Evolutionary conservation across 2,329 filamentous ascomycete genomes (phyloP), one percentile per base, ranked within the genome.

Genomic region (Dothistroma pini): DNA sequence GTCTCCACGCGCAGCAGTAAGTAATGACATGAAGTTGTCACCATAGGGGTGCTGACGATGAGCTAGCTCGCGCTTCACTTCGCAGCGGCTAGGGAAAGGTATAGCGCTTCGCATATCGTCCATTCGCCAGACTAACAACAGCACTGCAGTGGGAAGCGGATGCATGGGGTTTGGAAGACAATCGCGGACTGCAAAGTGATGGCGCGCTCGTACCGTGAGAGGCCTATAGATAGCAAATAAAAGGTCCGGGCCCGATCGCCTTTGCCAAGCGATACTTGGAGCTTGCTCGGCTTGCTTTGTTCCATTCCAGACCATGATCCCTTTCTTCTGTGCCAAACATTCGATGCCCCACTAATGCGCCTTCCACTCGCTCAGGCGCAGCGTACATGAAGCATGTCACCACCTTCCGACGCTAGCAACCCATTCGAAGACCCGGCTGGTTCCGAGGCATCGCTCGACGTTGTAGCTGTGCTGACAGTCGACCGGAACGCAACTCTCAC

Each of bases 401-500:
- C 53, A n/a, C 48, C 22, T 32, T n/a, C 52, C 19, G 44, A 60
- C 31, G 41, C 25, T 10, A 58, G 57, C 48, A 68, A 74, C 54
- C 71, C 71, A 4, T 74, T 74, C 55, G 68, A 68, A 35, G 71
- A 73, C 65, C 69, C 69, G 53, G 65, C 69, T 60, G 68, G 63
- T 34, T 63, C 66, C 58, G 66, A 65, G 51, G 49, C 56, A 53
- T 60, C 60, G 44, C 54, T 59, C 49, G 59, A 60, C 53, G 47
- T 59, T 22, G 54, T 65, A 34, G 60, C 59, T 31, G 68, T 71
- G 25, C 64, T 74, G 56, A 71, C 68, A 54, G 81, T 88, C 19
- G 84, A 82, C 67, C 78, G 82, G 60, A 81, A 84, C 72, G 84
- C 83, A 11, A 84, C 81, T 29, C 75, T 89, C 54, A 87, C 84